Conservation (phyloP, 192 early-diverging fungal species). For the Geranomyces variabilis region DNA sequence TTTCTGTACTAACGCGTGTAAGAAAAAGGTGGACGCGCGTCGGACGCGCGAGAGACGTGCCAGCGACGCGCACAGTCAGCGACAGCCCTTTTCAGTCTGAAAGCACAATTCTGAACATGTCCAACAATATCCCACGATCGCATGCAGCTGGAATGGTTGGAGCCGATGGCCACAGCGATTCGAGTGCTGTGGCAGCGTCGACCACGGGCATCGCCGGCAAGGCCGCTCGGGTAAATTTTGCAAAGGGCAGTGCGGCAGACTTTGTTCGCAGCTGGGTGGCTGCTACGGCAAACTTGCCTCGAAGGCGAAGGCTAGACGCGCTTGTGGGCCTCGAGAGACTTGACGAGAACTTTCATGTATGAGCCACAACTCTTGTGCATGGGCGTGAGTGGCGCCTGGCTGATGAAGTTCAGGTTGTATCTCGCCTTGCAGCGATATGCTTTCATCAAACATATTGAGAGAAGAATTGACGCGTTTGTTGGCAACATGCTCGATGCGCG, state of each 20-base stretch:
- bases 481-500: constrained; percentile 35
- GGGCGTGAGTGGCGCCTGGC: not conserved
- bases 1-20: no score
- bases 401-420: not conserved
- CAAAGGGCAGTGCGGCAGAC: constrained; percentile 18
- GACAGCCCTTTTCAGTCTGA: no score
- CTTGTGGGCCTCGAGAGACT: constrained; percentile 37
- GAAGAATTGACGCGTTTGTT: constrained; percentile 42
- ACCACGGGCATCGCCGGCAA: not conserved
- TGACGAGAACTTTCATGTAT: constrained; percentile 54
- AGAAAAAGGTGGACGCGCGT: no score
- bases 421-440: constrained; percentile 41
- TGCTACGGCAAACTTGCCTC: constrained; percentile 7
- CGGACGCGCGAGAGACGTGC: no score
- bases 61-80: no score
- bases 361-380: not conserved
- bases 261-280: constrained; percentile 18
- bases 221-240: not conserved
- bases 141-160: constrained; percentile 5
- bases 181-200: not conserved
- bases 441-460: constrained; percentile 41
- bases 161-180: not conserved
- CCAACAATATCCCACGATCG: not conserved
- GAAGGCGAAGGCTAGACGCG: constrained; percentile 27
- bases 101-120: no score